Evolutionary conservation across 1,139 yeast species (phyloP).

Genomic region (Geotrichum histeridarum): DNA sequence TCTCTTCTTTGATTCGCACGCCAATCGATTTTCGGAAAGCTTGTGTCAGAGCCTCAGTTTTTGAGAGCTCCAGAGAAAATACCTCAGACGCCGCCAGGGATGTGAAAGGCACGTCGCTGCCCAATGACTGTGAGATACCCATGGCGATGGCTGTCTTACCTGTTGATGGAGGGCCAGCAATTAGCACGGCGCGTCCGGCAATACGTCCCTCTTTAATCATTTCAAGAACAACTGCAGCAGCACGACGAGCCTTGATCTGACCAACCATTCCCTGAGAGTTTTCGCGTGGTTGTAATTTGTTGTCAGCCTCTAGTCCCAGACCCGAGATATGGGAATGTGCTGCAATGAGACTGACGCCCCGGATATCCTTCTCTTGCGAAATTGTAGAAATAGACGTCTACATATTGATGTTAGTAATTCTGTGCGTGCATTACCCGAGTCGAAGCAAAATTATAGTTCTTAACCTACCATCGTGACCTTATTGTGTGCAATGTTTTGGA

Average conservation of each 20-base stretch:
- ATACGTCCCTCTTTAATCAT: conserved; percentile 92
- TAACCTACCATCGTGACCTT: not conserved
- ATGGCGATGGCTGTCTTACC: conserved; percentile 99
- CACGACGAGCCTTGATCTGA: conserved; percentile 87
- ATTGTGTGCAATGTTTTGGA: not conserved
- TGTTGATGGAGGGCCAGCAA: conserved; percentile 98
- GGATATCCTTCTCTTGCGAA: conserved; percentile 39
- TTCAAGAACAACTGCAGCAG: conserved; percentile 88
- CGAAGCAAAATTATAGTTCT: not conserved
- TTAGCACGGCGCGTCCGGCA: conserved; percentile 92
- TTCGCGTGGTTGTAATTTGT: conserved; percentile 75
- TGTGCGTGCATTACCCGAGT: not conserved
- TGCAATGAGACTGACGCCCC: conserved; percentile 56
- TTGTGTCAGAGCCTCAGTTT: conserved; percentile 93
- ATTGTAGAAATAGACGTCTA: conserved; percentile 33
- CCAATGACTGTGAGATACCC: conserved; percentile 88
- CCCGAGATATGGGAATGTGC: conserved; percentile 97
- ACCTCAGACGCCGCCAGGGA: conserved; percentile 93
- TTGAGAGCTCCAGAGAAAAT: conserved; percentile 82
- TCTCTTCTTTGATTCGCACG: conserved; percentile 90
- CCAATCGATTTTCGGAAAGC: conserved; percentile 96
- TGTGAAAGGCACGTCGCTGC: conserved; percentile 90
- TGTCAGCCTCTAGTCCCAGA: conserved; percentile 71
- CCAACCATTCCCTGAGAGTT: conserved; percentile 95
- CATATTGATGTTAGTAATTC: not conserved